These are phyloP conservation scores for Vararia minispora DNA, from an alignment of 768 basidiomycete genomes.

Conservation along the genomic window DNA sequence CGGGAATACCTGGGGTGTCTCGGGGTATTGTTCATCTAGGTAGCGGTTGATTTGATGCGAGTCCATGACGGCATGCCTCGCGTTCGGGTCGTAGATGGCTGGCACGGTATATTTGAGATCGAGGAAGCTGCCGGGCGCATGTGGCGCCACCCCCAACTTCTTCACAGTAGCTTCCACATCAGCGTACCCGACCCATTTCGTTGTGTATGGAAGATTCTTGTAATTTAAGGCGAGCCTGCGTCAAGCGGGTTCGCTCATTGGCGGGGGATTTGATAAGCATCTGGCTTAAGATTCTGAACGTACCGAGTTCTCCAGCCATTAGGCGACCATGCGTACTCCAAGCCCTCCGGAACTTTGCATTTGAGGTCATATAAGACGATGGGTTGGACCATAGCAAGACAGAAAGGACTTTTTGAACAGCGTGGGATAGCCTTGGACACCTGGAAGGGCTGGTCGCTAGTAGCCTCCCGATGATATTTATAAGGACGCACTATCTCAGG, in stretches of 20 bases:
- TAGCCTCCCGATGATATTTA: no score
- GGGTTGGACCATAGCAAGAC: no score
- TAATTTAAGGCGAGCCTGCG: conserved; percentile 3
- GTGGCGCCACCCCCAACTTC: not conserved
- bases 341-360: no score
- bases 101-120: conserved; percentile 15
- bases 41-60: conserved; percentile 10
- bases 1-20: not conserved
- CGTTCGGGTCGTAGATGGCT: conserved; percentile 10
- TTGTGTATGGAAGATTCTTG: conserved; percentile 12
- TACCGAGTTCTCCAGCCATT: conserved; percentile 15
- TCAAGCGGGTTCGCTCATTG: not conserved
- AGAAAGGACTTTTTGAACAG: no score
- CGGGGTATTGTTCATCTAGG: not conserved
- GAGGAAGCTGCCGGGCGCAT: not conserved
- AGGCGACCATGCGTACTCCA: conserved; percentile 14
- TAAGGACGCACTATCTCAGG: no score
- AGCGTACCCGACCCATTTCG: conserved; percentile 13
- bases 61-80: conserved; percentile 7
- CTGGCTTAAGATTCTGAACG: not conserved
- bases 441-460: no score
- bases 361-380: no score
- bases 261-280: not conserved
- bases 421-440: no score
- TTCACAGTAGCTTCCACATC: conserved; percentile 11